Base-by-base conservation (phyloP, 495 filamentous ascomycete species). In the Talaromyces thailandensis region DNA sequence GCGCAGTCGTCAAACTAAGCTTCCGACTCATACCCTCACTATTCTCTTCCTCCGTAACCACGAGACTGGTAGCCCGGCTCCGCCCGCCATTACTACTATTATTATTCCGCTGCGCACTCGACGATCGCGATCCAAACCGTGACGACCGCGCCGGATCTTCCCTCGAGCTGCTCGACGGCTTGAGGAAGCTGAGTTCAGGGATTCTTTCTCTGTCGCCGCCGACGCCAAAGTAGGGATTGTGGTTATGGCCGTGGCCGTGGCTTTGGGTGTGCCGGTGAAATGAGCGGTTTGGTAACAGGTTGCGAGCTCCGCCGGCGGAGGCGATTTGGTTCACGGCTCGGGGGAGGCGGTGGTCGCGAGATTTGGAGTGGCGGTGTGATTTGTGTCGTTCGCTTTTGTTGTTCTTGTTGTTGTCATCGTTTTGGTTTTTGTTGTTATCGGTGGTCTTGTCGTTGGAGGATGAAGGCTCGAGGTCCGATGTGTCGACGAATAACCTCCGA, bases 271-370 rank as follows among this genome's bases (percentile, higher is more conserved):
- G 55, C 0, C 55, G 55, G 12, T 31, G 29, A 26, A 45, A 40
- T 8, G 40, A 51, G 28, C 59, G 21, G 24, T 70, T 72, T 9
- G 71, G 75, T 6, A 78, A 62, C n/a, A 76, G 64, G 0, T 69
- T 73, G 6, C 72, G 64, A 8, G 70, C 71, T 35, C 69, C 70
- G 11, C 73, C 66, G 5, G 75, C 74, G 6, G 74, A 72, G 4
- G 72, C 64, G n/a, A 74, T 63, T 11, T 72, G 69, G 58, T 68
- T 77, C 72, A 77, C 78, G 25, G 66, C 74, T 21, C 70, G 74
- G 4, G 73, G 71, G 7, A 78, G 61, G 28, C 71, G 70, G 12
- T 65, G 32, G 48, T 79, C 75, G 24, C 73, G 72, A 28, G 75
- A 75, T 65, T 76, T 77, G 68, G 64, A 70, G 51, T 72, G 68